Conservation (phyloP, 1,139 yeast species). For the Kurtzmaniella quercitrusa region DNA sequence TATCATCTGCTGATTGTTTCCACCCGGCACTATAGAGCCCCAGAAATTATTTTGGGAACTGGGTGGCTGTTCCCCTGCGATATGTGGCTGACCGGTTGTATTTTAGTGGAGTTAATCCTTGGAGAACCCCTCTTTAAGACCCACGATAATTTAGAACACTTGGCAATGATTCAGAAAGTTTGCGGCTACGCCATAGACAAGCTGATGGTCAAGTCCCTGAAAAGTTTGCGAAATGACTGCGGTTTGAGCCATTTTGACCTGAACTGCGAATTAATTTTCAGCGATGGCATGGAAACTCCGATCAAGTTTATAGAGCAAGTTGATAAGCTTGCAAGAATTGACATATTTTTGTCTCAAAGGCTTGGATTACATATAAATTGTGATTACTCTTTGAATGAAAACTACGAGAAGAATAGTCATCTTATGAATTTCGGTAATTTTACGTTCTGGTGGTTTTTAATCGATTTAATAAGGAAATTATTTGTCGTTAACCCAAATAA, state of each 20-base stretch:
- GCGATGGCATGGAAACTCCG: conserved; percentile 31
- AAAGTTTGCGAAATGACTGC: conserved; percentile 38
- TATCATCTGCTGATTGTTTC: conserved; percentile 90
- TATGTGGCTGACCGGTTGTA: conserved; percentile 95
- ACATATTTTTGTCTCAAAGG: conserved; percentile 38
- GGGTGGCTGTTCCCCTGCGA: conserved; percentile 96
- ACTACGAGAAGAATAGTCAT: conserved; percentile 39
- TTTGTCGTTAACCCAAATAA: conserved; percentile 61
- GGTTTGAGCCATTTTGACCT: conserved; percentile 36
- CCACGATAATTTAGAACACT: conserved; percentile 89
- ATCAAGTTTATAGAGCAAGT: conserved; percentile 52
- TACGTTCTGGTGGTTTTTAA: conserved; percentile 72
- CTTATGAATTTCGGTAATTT: conserved; percentile 49
- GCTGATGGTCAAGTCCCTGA: conserved; percentile 33
- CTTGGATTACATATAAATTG: conserved; percentile 41
- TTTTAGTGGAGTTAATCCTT: conserved; percentile 81
- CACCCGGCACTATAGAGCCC: conserved; percentile 95
- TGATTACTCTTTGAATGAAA: conserved; percentile 36
- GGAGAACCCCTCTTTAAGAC: conserved; percentile 97
- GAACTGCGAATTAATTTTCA: conserved; percentile 11
- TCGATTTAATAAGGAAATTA: conserved; percentile 60
- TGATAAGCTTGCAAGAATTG: conserved; percentile 47
- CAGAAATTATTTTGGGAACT: conserved; percentile 87
- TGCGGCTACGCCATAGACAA: conserved; percentile 44
- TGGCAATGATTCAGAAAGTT: conserved; percentile 90